phyloP scores from a whole-genome alignment of 129 eudicot genomes.

The Arctium lappa region DNA sequence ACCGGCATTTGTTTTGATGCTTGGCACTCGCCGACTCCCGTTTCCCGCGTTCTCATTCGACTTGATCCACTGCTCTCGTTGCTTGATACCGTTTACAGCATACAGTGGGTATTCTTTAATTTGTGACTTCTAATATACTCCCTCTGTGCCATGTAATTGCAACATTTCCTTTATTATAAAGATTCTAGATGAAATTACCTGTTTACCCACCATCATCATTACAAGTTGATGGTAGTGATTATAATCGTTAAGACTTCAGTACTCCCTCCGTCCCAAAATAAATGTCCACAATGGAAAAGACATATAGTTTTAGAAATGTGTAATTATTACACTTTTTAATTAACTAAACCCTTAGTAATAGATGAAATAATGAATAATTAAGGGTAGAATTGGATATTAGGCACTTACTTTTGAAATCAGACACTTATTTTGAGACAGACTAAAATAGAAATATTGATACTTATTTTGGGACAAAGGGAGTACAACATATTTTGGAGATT shows the following conservation, averaged over 20 bases:
- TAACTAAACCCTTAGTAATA: not conserved
- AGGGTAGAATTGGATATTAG: not conserved
- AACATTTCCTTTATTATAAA: not conserved
- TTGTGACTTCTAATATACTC: not conserved
- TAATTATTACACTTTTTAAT: not conserved
- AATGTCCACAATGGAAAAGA: not conserved
- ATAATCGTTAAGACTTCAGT: not conserved
- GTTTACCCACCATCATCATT: not conserved
- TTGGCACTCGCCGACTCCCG: slow-evolving; percentile 87
- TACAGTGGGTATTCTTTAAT: slow-evolving; percentile 50
- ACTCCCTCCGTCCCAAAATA: not conserved
- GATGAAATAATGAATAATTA: not conserved
- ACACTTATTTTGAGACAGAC: not conserved
- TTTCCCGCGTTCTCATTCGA: slow-evolving; percentile 76
- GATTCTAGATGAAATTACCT: not conserved
- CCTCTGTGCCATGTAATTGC: not conserved
- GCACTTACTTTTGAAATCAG: not conserved
- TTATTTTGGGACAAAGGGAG: not conserved
- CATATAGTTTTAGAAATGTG: not conserved
- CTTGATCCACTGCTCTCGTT: slow-evolving; percentile 83
- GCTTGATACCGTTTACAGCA: slow-evolving; percentile 79
- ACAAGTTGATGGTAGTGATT: not conserved
- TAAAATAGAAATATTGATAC: too few relatives aligned
- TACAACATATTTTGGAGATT: not conserved
- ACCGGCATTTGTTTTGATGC: slow-evolving; percentile 94